Percentiles rank a stretch among this genome's conserved stretches.
These are phyloP conservation scores for Solanum neorickii DNA, from an alignment of 257 asterid species.

Conservation along the genomic window DNA sequence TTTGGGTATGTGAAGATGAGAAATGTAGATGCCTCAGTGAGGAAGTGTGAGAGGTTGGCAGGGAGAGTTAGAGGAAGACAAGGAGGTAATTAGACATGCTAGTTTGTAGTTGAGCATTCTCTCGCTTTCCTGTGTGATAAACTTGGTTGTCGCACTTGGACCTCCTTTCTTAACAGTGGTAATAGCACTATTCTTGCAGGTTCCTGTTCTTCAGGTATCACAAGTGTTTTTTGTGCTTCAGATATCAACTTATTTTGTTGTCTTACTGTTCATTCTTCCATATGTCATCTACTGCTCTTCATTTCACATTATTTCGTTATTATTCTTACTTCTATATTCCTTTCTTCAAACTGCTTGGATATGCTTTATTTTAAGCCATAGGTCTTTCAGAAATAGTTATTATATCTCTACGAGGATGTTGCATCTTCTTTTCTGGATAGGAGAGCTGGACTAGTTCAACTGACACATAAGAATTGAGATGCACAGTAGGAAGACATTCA, in stretches of 20 bases:
- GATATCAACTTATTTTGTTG: no score
- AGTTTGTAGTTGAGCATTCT: neutral
- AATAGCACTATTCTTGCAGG: neutral
- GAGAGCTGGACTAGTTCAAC: neutral
- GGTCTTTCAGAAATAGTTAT: neutral
- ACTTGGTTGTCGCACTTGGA: neutral
- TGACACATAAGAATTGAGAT: neutral
- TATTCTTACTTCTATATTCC: neutral
- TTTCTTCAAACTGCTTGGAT: neutral
- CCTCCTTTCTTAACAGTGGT: neutral
- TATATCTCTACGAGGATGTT: neutral
- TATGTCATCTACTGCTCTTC: neutral
- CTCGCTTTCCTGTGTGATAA: neutral
- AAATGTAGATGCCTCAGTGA: neutral
- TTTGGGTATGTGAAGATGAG: neutral
- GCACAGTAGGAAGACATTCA: neutral
- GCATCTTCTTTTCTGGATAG: neutral
- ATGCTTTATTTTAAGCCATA: neutral
- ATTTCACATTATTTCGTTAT: neutral
- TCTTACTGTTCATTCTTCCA: neutral
- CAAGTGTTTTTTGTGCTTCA: no score
- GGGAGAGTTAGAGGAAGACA: neutral
- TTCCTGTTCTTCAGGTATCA: neutral
- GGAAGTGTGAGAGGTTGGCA: neutral
- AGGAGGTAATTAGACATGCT: neutral